These are phyloP conservation scores for Polychaeton citri DNA, from an alignment of 2,329 filamentous ascomycete genomes.

Conservation along the genomic window DNA sequence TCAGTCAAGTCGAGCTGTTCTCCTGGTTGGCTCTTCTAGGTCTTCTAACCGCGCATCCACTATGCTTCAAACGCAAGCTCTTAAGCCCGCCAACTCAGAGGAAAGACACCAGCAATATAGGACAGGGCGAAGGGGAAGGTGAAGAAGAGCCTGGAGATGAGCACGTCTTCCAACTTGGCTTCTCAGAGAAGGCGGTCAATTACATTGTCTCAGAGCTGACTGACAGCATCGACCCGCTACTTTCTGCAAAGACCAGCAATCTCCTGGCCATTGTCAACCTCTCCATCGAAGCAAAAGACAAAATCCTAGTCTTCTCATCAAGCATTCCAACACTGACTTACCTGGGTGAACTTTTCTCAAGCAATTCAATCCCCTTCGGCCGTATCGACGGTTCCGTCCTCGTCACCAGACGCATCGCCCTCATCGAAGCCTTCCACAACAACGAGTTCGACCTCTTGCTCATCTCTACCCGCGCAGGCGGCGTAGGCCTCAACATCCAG, in stretches of 20 bases:
- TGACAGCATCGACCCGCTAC: constrained; percentile 29
- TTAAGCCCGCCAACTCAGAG: constrained; percentile 20
- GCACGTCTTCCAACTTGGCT: constrained; percentile 20
- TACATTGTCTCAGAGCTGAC: constrained; percentile 20
- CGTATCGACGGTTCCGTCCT: constrained; percentile 57
- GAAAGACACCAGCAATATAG: constrained; percentile 1
- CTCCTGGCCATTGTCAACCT: constrained; percentile 57
- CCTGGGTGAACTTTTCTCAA: constrained; percentile 44
- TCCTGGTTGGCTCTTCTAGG: constrained; percentile 40
- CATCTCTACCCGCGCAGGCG: constrained; percentile 73
- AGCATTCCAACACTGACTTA: constrained; percentile 58
- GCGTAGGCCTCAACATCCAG: constrained; percentile 69
- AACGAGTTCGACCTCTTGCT: constrained; percentile 46
- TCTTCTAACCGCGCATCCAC: constrained; percentile 47
- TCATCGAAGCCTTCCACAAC: constrained; percentile 57
- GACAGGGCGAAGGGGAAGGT: constrained; percentile 3
- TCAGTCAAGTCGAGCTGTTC: constrained; percentile 35
- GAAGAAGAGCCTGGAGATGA: constrained; percentile 14
- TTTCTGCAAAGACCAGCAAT: constrained; percentile 57
- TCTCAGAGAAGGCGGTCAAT: constrained; percentile 24
- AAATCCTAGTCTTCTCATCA: constrained; percentile 69
- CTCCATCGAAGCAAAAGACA: constrained; percentile 50
- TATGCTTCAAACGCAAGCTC: constrained; percentile 38
- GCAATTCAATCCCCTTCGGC: constrained; percentile 31
- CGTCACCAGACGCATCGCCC: constrained; percentile 44